Evolutionary conservation across 306 rosid genomes (phyloP), one percentile per base, ranked within the genome.

Genomic region (Bauhinia variegata): DNA sequence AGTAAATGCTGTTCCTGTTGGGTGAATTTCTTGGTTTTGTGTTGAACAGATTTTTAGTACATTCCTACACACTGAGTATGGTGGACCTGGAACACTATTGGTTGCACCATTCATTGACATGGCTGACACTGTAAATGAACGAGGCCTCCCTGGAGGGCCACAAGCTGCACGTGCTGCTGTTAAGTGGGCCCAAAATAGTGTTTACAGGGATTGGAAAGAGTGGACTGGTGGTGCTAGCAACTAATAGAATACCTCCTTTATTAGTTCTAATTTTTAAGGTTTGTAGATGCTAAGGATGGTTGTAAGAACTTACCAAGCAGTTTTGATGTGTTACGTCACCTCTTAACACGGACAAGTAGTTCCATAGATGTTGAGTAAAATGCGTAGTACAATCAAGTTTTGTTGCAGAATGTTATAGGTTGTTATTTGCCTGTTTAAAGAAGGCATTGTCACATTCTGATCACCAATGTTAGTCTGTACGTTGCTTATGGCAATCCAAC

Each of bases 1-100:
- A 13, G n/a, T 37, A 3, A n/a, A 2, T n/a, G 57, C 16, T 37
- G 17, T 51, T 53, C 28, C n/a, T 41, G 16, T 14, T 17, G 57
- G 44, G 16, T 77, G 18, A 13, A 37, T 70, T n/a, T 9, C 39
- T 6, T 68, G 31, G 4, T 54, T 53, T 52, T 73, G 37, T 46
- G 47, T 71, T 50, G 41, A n/a, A 70, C 86, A 92, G 98, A 87
- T 92, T 60, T 84, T 89, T 66, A 76, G 78, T 54, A 80, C 81
- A 28, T 93, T 93, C 81, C 68, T 93, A 72, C 89, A 86, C 53
- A 74, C 97, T 0, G 97, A 87, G 77, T 89, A 93, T 67, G 98
- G 98, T 53, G 96, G 98, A 15, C 98, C 96, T 6, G 98, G 97
- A 63, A 93, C 96, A 10, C 89, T 93, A 49, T 49, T 89, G 79